These are phyloP conservation scores for Ophiocordyceps camponoti-rufipedis DNA, from an alignment of 2,329 filamentous ascomycete genomes.

Conservation along the genomic window DNA sequence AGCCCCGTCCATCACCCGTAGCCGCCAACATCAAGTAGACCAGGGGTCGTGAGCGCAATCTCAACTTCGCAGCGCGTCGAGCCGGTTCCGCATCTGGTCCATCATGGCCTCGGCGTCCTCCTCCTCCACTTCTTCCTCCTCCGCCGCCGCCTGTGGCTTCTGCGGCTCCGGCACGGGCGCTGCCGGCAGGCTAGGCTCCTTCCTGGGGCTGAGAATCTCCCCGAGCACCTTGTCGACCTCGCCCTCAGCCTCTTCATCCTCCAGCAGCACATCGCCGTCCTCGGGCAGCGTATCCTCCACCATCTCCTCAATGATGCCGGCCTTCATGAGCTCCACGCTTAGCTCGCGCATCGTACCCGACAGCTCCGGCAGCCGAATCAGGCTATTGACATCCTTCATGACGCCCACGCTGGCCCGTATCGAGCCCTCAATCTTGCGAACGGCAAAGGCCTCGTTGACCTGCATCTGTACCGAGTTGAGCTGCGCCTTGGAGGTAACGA, in stretches of 20 bases:
- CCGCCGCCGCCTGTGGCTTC: slow-evolving; percentile 29
- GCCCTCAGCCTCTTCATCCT: slow-evolving; percentile 55
- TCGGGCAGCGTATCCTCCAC: slow-evolving; percentile 71
- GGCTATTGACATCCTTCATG: slow-evolving; percentile 88
- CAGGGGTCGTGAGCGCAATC: neutral
- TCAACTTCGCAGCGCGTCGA: slow-evolving; percentile 81
- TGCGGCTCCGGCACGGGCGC: slow-evolving; percentile 37
- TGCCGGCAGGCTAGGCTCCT: slow-evolving; percentile 37
- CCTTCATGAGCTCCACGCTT: slow-evolving; percentile 74
- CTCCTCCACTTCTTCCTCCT: slow-evolving; percentile 62
- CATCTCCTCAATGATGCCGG: slow-evolving; percentile 97
- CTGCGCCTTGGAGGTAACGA: slow-evolving; percentile 80
- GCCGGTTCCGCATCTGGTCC: slow-evolving; percentile 78
- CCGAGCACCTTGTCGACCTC: slow-evolving; percentile 89
- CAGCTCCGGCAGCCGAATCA: slow-evolving; percentile 71
- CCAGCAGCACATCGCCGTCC: slow-evolving; percentile 51
- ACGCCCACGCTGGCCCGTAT: slow-evolving; percentile 75
- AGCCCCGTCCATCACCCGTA: no score
- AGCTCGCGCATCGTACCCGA: slow-evolving; percentile 80
- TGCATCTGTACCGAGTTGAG: slow-evolving; percentile 91
- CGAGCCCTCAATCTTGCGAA: slow-evolving; percentile 88
- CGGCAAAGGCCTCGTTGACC: slow-evolving; percentile 87
- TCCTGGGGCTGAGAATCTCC: slow-evolving; percentile 73
- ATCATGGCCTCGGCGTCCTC: slow-evolving; percentile 80
- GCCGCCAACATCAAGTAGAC: no score